Percentiles rank a stretch among this genome's conserved stretches.
Conservation (phyloP, 2,329 filamentous ascomycete genomes). For the Penicillium polonicum region DNA sequence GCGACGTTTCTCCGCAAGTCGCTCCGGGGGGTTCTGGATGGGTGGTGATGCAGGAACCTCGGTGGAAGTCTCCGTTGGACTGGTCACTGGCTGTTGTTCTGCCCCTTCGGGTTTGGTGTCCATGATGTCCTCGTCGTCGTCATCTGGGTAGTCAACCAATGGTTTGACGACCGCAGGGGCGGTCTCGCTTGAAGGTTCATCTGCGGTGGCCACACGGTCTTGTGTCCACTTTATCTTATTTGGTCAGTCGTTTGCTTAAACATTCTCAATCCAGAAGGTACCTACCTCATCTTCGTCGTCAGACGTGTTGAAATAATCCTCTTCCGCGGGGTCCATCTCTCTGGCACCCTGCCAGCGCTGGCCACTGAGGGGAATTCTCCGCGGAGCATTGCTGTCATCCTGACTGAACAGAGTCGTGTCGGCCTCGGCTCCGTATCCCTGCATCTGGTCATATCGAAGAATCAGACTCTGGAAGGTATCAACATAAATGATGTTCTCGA, state of each 20-base stretch:
- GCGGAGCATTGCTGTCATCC: constrained; percentile 58
- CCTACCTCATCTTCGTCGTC: constrained; percentile 74
- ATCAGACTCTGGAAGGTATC: constrained; percentile 79
- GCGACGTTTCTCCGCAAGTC: constrained; percentile 82
- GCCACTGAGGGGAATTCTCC: constrained; percentile 53
- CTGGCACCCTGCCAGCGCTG: constrained; percentile 69
- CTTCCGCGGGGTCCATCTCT: constrained; percentile 80
- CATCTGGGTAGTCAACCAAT: constrained; percentile 88
- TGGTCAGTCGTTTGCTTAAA: neutral
- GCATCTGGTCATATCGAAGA: constrained; percentile 73
- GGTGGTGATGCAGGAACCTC: constrained; percentile 26
- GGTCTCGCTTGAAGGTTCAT: constrained; percentile 55
- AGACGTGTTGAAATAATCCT: constrained; percentile 89
- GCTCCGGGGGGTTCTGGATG: constrained; percentile 56
- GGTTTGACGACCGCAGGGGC: constrained; percentile 64
- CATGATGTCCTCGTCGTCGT: constrained; percentile 74
- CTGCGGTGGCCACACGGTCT: constrained; percentile 35
- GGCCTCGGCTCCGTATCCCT: constrained; percentile 63
- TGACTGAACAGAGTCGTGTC: constrained; percentile 69
- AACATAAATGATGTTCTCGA: constrained; percentile 75
- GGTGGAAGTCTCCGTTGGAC: constrained; percentile 28
- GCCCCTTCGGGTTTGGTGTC: constrained; percentile 50
- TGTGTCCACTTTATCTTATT: constrained; percentile 34
- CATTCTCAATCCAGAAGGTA: neutral
- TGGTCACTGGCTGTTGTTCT: constrained; percentile 25